Base-by-base conservation (phyloP, 495 filamentous ascomycete species). In the Aspergillus biplanus region DNA sequence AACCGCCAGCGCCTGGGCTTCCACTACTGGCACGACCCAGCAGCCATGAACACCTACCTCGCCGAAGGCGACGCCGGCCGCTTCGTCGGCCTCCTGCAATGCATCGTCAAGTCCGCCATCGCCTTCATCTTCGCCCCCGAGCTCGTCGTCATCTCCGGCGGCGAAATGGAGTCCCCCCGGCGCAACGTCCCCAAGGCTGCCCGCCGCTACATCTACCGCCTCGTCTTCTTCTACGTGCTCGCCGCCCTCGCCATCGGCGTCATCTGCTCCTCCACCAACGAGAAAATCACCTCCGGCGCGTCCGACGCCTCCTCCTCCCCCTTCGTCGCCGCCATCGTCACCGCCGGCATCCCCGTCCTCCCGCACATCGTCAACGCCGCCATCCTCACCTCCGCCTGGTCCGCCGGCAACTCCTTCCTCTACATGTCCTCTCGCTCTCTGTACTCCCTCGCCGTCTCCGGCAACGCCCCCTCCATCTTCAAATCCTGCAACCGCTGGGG, bases 131-230 rank as follows among this genome's bases (percentile, higher is more conserved):
- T 84, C 64, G 82, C 82, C 3, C 82, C 83, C 0, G 85, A 87
- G 65, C 67, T 86, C 37, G 73, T 87, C 56, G 78, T 84, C 52
- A 78, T 84, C 48, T 81, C 81, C n/a, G 83, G 75, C 34, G 84
- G 79, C 74, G 92, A 97, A 74, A 88, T 91, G 61, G 84, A 83
- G 27, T 91, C 91, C 63, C 93, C 92, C 3, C 80, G 87, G 35
- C 87, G 86, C 67, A 89, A 90, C 54, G 86, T 97, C 59, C 92
- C 92, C 54, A 82, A 83, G 61, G 93, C 92, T 6, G 88, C 88
- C 9, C 88, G 88, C 48, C 86, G 91, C 59, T 91, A 92, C 58
- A 94, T 96, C 75, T 93, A 90, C 82, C 90, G 92, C 55, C 90
- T 97, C 69, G 72, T 89, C 58, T 84, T 96, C 78, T 96, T 97